A percentile compares a stretch with the other conserved stretches of the same genome.
These are phyloP conservation scores for Talaromyces thailandensis DNA, from an alignment of 495 filamentous ascomycete genomes.

Conservation along the genomic window DNA sequence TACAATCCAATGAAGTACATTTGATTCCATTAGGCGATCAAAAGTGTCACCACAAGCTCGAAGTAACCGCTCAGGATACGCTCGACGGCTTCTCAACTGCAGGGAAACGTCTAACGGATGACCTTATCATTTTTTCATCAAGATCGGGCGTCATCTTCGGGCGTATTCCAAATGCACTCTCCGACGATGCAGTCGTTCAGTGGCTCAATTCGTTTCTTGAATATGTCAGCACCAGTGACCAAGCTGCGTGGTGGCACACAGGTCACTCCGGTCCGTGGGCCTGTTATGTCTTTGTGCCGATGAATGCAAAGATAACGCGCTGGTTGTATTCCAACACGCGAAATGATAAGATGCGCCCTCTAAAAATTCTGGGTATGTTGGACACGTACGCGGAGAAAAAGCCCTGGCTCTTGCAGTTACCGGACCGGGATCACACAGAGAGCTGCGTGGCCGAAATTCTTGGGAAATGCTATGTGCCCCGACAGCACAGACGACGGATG, in stretches of 20 bases:
- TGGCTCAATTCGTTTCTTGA: not conserved
- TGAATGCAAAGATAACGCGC: not conserved
- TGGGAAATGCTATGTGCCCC: not conserved
- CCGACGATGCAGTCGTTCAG: not conserved
- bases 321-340: not conserved
- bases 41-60: not conserved
- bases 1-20: not conserved
- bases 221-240: not conserved
- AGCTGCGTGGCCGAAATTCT: not conserved
- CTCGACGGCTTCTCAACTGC: not conserved
- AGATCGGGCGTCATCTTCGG: not conserved
- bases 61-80: not conserved
- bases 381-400: not conserved
- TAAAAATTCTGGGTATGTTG: not conserved
- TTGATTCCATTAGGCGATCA: not conserved
- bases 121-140: not conserved
- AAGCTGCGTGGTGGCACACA: constrained; percentile 4
- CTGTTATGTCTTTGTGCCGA: not conserved
- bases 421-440: not conserved
- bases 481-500: not conserved
- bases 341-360: not conserved
- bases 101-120: not conserved
- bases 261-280: not conserved
- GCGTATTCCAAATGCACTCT: constrained; percentile 3
- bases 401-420: not conserved